Evolutionary conservation across 495 filamentous ascomycete species (phyloP).

Genomic region (Tetracladium marchalianum): DNA sequence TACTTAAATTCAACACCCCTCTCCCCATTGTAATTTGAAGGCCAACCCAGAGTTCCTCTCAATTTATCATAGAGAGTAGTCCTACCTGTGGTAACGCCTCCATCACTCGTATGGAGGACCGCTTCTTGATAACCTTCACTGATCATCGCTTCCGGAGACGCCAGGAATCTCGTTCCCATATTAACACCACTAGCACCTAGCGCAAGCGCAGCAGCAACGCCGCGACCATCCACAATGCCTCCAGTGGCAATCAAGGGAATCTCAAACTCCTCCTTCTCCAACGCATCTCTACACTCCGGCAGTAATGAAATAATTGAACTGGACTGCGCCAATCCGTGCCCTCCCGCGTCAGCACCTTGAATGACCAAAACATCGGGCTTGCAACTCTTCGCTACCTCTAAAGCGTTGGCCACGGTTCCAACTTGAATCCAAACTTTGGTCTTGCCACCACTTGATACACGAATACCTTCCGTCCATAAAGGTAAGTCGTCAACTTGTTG

Average conservation of each 20-base stretch:
- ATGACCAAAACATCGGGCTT: conserved; percentile 59
- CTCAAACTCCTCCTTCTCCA: conserved; percentile 21
- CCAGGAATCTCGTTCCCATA: conserved; percentile 57
- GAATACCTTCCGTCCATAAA: conserved; percentile 43
- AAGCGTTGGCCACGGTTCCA: conserved; percentile 47
- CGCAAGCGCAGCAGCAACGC: conserved; percentile 45
- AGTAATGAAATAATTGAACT: conserved; percentile 25
- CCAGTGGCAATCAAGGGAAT: conserved; percentile 56
- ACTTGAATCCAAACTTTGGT: conserved; percentile 62
- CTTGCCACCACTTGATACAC: conserved; percentile 27
- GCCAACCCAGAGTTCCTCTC: conserved; percentile 61
- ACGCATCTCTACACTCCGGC: conserved; percentile 36
- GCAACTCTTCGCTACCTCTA: conserved; percentile 26
- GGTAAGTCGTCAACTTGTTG: conserved; percentile 35
- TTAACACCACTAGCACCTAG: conserved; percentile 51
- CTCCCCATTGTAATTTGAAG: conserved; percentile 51
- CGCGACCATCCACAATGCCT: conserved; percentile 51
- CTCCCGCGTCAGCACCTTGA: conserved; percentile 65
- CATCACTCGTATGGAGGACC: conserved; percentile 49
- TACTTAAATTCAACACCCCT: conserved; percentile 55
- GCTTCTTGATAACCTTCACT: conserved; percentile 44
- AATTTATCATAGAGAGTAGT: conserved; percentile 64
- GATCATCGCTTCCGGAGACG: conserved; percentile 45
- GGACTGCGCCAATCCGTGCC: conserved; percentile 48
- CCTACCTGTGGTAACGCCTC: conserved; percentile 50